Evolutionary conservation across 768 basidiomycete genomes (phyloP).

Genomic region (Terana coerulea): DNA sequence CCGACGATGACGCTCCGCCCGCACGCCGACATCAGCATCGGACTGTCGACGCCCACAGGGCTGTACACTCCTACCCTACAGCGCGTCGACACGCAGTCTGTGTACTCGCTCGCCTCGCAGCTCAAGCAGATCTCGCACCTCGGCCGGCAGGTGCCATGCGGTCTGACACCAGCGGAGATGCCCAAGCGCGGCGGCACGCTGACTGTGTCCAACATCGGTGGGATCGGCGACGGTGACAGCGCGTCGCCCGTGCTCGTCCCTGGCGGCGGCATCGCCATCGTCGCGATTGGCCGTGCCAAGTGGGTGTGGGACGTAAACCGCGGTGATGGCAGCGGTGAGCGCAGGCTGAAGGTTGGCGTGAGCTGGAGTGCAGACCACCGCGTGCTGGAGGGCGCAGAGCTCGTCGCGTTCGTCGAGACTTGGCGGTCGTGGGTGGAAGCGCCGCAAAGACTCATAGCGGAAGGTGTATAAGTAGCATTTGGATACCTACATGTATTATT

Average conservation of each 20-base stretch:
- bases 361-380: constrained; percentile 89
- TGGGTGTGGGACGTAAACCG: constrained; percentile 72
- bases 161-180: constrained; percentile 64
- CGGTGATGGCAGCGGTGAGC: constrained; percentile 43
- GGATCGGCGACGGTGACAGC: constrained; percentile 65
- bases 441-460: constrained; percentile 65
- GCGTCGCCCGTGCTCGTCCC: constrained; percentile 76
- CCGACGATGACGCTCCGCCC: constrained; percentile 72
- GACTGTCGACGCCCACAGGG: constrained; percentile 76
- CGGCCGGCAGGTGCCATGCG: constrained; percentile 65
- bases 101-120: constrained; percentile 59
- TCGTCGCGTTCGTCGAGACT: constrained; percentile 83
- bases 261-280: constrained; percentile 83
- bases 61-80: constrained; percentile 77
- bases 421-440: constrained; percentile 80
- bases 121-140: constrained; percentile 59
- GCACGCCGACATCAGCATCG: constrained; percentile 70
- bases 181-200: constrained; percentile 74
- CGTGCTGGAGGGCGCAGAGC: constrained; percentile 84
- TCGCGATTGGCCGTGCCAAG: constrained; percentile 72
- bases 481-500: not conserved
- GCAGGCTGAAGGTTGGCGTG: constrained; percentile 56
- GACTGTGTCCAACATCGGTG: constrained; percentile 80
- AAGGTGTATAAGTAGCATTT: constrained; percentile 30
- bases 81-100: constrained; percentile 46